These are phyloP conservation scores for Dendrothele bispora DNA, from an alignment of 768 basidiomycete genomes.

Conservation along the genomic window DNA sequence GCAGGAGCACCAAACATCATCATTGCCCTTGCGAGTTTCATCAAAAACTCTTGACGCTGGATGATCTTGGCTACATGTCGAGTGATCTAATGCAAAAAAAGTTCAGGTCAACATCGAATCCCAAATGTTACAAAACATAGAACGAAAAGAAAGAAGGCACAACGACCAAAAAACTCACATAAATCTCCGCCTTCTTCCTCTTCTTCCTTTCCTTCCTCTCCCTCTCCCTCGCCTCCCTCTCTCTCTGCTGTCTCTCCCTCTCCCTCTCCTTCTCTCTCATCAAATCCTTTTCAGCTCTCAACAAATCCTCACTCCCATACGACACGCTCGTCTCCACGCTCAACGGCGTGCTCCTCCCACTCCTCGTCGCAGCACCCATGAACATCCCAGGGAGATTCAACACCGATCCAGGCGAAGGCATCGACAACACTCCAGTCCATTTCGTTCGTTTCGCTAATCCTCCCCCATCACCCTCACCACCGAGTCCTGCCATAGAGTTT, in stretches of 20 bases:
- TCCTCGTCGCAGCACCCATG: slow-evolving; percentile 9
- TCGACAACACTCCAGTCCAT: slow-evolving; percentile 29
- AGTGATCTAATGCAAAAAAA: slow-evolving; percentile 57
- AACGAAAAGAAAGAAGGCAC: neutral
- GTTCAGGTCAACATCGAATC: neutral
- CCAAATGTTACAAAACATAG: neutral
- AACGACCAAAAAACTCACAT: slow-evolving; percentile 49
- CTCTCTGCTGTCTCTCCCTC: too few relatives aligned
- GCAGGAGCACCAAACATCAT: slow-evolving; percentile 90
- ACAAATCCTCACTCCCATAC: slow-evolving; percentile 17
- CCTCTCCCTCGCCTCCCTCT: slow-evolving; percentile 11
- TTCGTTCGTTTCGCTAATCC: slow-evolving; percentile 7
- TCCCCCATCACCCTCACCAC: too few relatives aligned
- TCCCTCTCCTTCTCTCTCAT: slow-evolving; percentile 14
- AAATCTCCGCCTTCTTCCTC: slow-evolving; percentile 74
- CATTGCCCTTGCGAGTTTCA: slow-evolving; percentile 82
- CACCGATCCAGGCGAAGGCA: slow-evolving; percentile 27
- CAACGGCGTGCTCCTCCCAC: slow-evolving; percentile 23
- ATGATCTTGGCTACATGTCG: slow-evolving; percentile 83
- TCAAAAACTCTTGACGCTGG: slow-evolving; percentile 78
- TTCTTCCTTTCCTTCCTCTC: slow-evolving; percentile 43
- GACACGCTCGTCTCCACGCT: slow-evolving; percentile 26
- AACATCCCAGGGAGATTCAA: slow-evolving; percentile 10
- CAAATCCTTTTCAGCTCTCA: slow-evolving; percentile 13
- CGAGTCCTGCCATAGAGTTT: neutral